Percentiles rank a stretch among this genome's conserved stretches.
Conservation (phyloP, 306 rosid genomes). For the Cicer yamashitae region DNA sequence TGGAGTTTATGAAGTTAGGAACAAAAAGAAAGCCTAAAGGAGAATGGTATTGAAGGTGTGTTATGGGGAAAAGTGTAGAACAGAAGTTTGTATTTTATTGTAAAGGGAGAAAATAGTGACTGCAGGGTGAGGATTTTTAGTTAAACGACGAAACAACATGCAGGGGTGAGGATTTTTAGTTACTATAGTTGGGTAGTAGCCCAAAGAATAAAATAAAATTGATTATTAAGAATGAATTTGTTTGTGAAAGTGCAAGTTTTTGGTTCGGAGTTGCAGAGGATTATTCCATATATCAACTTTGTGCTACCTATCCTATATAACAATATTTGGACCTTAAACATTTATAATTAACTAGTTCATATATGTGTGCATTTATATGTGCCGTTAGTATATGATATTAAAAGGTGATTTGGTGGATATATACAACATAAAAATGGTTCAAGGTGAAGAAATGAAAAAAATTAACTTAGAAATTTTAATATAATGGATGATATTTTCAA, state of each 20-base stretch:
- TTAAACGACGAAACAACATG: slow-evolving; percentile 38
- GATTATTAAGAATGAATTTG: not conserved
- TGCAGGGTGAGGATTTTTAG: slow-evolving; percentile 46
- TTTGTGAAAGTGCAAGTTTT: slow-evolving; percentile 14
- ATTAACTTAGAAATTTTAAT: too few species aligned
- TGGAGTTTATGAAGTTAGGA: slow-evolving; percentile 1
- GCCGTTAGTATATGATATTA: too few species aligned
- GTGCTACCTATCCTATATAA: not conserved
- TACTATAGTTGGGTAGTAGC: slow-evolving; percentile 16
- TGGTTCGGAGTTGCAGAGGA: not conserved
- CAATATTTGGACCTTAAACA: not conserved
- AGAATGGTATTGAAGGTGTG: slow-evolving; percentile 3
- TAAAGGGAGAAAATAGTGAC: slow-evolving; percentile 9
- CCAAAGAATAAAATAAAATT: not conserved
- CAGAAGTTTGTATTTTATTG: slow-evolving; percentile 29
- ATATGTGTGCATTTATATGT: too few species aligned
- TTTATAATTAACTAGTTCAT: not conserved
- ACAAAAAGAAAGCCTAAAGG: slow-evolving; percentile 23
- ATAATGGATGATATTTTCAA: too few species aligned
- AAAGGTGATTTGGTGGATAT: too few species aligned
- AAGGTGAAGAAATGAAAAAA: too few species aligned
- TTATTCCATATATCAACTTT: not conserved
- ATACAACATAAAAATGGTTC: too few species aligned
- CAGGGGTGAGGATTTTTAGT: slow-evolving; percentile 11
- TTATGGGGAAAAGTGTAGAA: slow-evolving; percentile 37